A percentile compares a stretch with the other conserved stretches of the same genome.
Evolutionary conservation across 805 yeast species (phyloP).

Genomic region (Candida incommunis): DNA sequence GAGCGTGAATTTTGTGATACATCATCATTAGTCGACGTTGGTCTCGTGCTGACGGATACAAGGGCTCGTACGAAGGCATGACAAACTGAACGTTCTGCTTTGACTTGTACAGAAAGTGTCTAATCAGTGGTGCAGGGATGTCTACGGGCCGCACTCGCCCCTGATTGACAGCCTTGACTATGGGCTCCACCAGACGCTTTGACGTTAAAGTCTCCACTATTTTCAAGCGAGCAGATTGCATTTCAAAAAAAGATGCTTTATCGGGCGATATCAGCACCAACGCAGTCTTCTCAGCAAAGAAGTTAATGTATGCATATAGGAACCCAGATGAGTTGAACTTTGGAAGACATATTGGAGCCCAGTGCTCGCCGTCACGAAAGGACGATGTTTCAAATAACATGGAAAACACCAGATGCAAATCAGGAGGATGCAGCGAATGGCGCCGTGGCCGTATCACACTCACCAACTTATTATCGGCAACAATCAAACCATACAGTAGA

Average conservation of each 20-base stretch:
- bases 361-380: conserved; percentile 47
- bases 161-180: conserved; percentile 23
- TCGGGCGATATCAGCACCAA: conserved; percentile 48
- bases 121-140: conserved; percentile 41
- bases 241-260: conserved; percentile 63
- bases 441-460: conserved; percentile 61
- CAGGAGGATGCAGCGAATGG: conserved; percentile 72
- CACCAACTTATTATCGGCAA: conserved; percentile 51
- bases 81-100: conserved; percentile 53
- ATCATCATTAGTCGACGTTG: conserved; percentile 14
- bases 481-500: conserved; percentile 61
- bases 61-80: conserved; percentile 28
- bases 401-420: conserved; percentile 58
- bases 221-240: conserved; percentile 45
- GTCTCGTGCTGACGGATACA: conserved; percentile 14
- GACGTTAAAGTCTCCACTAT: conserved; percentile 31
- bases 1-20: conserved; percentile 25
- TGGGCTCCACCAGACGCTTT: conserved; percentile 24
- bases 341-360: conserved; percentile 91
- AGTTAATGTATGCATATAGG: conserved; percentile 64
- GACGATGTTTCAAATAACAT: conserved; percentile 50
- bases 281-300: conserved; percentile 29
- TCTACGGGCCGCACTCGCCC: conserved; percentile 34
- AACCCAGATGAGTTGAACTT: conserved; percentile 83
- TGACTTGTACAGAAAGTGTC: conserved; percentile 73